These are phyloP conservation scores for Barnettozyma pratensis DNA, from an alignment of 805 yeast species.

Conservation along the genomic window DNA sequence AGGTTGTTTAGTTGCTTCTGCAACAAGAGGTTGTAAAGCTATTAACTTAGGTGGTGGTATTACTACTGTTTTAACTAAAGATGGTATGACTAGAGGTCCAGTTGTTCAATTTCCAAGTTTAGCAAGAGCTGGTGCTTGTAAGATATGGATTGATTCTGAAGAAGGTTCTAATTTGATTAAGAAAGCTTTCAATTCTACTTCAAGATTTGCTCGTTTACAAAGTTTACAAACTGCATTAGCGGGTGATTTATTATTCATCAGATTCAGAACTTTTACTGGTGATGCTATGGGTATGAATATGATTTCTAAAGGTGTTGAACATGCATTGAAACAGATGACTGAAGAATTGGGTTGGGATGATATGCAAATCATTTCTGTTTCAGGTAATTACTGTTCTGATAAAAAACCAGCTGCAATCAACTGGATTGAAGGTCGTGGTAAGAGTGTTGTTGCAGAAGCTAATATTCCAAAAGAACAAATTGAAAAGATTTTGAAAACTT, in stretches of 20 bases:
- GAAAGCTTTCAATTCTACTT: slow-evolving; percentile 91
- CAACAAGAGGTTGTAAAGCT: slow-evolving; percentile 99
- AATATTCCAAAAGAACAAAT: slow-evolving; percentile 81
- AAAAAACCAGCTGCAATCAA: slow-evolving; percentile 97
- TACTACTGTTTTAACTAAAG: slow-evolving; percentile 82
- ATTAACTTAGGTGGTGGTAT: slow-evolving; percentile 97
- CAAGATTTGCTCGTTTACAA: slow-evolving; percentile 93
- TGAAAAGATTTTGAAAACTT: slow-evolving; percentile 77
- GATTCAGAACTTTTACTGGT: slow-evolving; percentile 98
- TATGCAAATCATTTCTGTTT: slow-evolving; percentile 87
- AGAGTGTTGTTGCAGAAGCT: slow-evolving; percentile 95
- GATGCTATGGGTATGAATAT: slow-evolving; percentile 99
- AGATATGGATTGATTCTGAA: slow-evolving; percentile 91
- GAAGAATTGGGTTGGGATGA: slow-evolving; percentile 90
- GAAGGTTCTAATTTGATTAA: slow-evolving; percentile 83
- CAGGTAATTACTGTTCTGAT: slow-evolving; percentile 97
- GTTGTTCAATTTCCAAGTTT: slow-evolving; percentile 86
- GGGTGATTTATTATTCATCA: slow-evolving; percentile 79
- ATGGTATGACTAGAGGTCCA: slow-evolving; percentile 99
- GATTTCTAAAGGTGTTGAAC: slow-evolving; percentile 98
- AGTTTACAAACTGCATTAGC: slow-evolving; percentile 91
- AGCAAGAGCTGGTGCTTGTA: slow-evolving; percentile 88
- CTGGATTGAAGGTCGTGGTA: slow-evolving; percentile 99
- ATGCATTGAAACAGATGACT: slow-evolving; percentile 75
- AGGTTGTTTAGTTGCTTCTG: slow-evolving; percentile 96